Percentiles rank a stretch among this genome's conserved stretches.
These are phyloP conservation scores for Phytophthora multivora DNA, from an alignment of 352 stramenopile genomes.

Conservation along the genomic window DNA sequence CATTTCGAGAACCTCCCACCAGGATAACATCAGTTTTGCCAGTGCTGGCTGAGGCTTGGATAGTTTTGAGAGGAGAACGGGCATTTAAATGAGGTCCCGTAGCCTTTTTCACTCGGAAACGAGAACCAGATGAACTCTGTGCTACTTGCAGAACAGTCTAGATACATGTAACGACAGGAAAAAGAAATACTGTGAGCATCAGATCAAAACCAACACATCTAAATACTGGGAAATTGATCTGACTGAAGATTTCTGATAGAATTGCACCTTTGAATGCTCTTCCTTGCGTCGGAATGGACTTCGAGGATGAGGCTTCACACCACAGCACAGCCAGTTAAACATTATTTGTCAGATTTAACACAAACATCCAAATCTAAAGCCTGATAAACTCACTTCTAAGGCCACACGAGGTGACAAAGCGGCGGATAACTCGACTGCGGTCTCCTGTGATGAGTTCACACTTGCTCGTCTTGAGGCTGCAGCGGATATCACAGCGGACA, in stretches of 20 bases:
- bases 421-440: background rate
- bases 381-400: constrained; percentile 27
- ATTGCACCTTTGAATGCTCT: constrained; percentile 37
- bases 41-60: background rate
- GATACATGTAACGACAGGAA: background rate
- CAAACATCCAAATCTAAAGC: background rate
- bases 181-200: background rate
- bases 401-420: constrained; percentile 26
- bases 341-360: background rate
- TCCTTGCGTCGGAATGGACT: constrained; percentile 52
- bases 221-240: background rate
- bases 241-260: background rate
- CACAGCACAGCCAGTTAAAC: background rate
- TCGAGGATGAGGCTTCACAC: constrained; percentile 33
- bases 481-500: constrained; percentile 28
- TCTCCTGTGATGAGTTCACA: constrained; percentile 5
- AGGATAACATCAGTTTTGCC: background rate
- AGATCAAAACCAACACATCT: background rate
- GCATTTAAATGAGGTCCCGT: constrained; percentile 9
- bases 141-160: constrained; percentile 13
- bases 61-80: constrained; percentile 16
- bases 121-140: background rate
- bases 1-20: background rate
- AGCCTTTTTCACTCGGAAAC: constrained; percentile 23
- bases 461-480: constrained; percentile 1